A percentile compares a stretch with the other conserved stretches of the same genome.
These are phyloP conservation scores for Backusella australiensis DNA, from an alignment of 192 early-diverging fungal genomes.

Conservation along the genomic window DNA sequence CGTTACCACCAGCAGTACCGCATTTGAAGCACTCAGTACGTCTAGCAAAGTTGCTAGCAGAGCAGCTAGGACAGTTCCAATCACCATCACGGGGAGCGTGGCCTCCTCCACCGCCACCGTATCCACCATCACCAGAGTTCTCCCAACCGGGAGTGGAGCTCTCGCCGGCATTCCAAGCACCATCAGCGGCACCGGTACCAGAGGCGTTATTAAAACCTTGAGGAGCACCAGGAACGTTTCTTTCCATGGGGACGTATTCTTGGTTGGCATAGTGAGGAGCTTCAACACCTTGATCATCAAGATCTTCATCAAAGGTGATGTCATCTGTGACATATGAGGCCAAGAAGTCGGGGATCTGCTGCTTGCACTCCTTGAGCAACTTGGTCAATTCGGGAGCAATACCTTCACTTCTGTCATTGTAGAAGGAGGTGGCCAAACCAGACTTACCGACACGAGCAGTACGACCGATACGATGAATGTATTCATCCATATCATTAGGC, in stretches of 20 bases:
- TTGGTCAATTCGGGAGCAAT: constrained; percentile 53
- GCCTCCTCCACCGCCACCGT: not conserved
- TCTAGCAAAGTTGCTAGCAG: constrained; percentile 18
- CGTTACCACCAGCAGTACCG: constrained; percentile 7
- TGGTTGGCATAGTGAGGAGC: constrained; percentile 35
- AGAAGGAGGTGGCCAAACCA: constrained; percentile 60
- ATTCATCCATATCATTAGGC: constrained; percentile 73
- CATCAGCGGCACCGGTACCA: constrained; percentile 20
- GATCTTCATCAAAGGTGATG: constrained; percentile 34
- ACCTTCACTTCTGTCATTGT: constrained; percentile 39
- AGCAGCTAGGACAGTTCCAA: constrained; percentile 26
- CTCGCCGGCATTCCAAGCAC: constrained; percentile 16
- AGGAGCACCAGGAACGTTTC: constrained; percentile 23
- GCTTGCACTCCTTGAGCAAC: constrained; percentile 52
- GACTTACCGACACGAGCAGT: constrained; percentile 63
- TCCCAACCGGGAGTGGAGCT: not conserved
- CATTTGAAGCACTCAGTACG: constrained; percentile 23
- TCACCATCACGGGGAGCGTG: constrained; percentile 21
- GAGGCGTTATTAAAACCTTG: constrained; percentile 16
- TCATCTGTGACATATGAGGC: constrained; percentile 22
- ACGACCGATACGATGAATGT: constrained; percentile 74
- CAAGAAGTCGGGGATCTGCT: constrained; percentile 67
- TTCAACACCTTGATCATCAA: constrained; percentile 32
- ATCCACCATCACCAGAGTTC: constrained; percentile 18
- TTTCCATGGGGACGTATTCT: constrained; percentile 25